Conservation (phyloP, 1,139 yeast species). For the Magnusiomyces fungicola region DNA sequence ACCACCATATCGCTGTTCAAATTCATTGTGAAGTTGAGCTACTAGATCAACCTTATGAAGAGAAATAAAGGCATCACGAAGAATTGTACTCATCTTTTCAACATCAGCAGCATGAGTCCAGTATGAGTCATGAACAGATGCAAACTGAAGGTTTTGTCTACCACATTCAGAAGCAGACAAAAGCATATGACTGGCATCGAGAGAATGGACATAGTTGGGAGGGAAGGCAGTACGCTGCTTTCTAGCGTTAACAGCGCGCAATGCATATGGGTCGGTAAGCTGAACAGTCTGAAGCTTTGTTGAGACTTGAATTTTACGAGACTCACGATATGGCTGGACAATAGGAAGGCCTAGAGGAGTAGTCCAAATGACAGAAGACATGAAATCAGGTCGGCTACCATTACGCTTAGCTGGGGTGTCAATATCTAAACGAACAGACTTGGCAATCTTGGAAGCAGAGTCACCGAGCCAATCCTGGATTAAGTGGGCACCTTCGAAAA, state of each 20-base stretch:
- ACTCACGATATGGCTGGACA: slow-evolving; percentile 88
- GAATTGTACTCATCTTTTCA: slow-evolving; percentile 57
- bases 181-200: slow-evolving; percentile 93
- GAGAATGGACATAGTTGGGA: slow-evolving; percentile 85
- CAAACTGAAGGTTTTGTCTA: slow-evolving; percentile 63
- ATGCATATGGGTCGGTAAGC: slow-evolving; percentile 75
- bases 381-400: slow-evolving; percentile 37
- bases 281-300: slow-evolving; percentile 81
- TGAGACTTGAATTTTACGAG: slow-evolving; percentile 52
- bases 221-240: slow-evolving; percentile 92
- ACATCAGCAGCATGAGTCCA: slow-evolving; percentile 96
- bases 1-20: slow-evolving; percentile 69
- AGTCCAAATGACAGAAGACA: slow-evolving; percentile 95
- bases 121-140: slow-evolving; percentile 95
- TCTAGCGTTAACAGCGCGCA: slow-evolving; percentile 76
- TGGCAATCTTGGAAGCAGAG: slow-evolving; percentile 73
- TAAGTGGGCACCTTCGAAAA: slow-evolving; percentile 86
- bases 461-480: slow-evolving; percentile 96
- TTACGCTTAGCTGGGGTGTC: slow-evolving; percentile 27
- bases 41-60: slow-evolving; percentile 71
- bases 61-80: slow-evolving; percentile 73
- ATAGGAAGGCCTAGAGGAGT: slow-evolving; percentile 83
- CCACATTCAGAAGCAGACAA: slow-evolving; percentile 78
- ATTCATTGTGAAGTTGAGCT: slow-evolving; percentile 64
- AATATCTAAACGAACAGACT: slow-evolving; percentile 61